A percentile compares a stretch with the other conserved stretches of the same genome.
Conservation (phyloP, 257 asterid genomes). For the Solanum habrochaites region DNA sequence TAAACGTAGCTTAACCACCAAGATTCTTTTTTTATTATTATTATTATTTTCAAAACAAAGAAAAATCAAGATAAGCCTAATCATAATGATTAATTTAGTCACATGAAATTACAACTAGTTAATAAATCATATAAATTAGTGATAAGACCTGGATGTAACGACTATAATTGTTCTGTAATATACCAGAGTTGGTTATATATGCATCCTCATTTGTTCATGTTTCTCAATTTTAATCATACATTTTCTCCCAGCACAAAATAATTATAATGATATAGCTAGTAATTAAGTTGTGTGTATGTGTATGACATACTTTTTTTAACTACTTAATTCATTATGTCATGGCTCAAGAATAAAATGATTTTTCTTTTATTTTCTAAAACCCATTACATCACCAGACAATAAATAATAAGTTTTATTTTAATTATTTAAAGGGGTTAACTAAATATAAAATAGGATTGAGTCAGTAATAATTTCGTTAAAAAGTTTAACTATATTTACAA, state of each 20-base stretch:
- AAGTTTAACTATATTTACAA: neutral
- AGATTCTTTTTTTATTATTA: neutral
- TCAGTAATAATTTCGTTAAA: neutral
- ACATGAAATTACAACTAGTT: neutral
- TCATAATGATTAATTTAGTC: neutral
- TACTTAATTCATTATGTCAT: neutral
- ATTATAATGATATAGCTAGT: neutral
- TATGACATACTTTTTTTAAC: neutral
- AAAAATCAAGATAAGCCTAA: neutral
- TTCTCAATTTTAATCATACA: neutral
- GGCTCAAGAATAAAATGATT: neutral
- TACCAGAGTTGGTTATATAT: neutral
- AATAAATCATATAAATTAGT: neutral
- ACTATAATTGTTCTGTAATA: neutral
- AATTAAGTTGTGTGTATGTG: neutral
- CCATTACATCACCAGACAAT: neutral
- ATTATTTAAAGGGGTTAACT: neutral
- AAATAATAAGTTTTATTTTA: neutral
- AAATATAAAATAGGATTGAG: neutral
- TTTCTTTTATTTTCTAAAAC: neutral
- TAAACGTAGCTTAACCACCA: neutral
- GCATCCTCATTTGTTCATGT: neutral
- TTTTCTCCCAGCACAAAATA: neutral
- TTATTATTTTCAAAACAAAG: neutral
- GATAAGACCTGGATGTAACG: neutral